Evolutionary conservation across 2,329 filamentous ascomycete species (phyloP).

Genomic region (Exophiala mesophila): DNA sequence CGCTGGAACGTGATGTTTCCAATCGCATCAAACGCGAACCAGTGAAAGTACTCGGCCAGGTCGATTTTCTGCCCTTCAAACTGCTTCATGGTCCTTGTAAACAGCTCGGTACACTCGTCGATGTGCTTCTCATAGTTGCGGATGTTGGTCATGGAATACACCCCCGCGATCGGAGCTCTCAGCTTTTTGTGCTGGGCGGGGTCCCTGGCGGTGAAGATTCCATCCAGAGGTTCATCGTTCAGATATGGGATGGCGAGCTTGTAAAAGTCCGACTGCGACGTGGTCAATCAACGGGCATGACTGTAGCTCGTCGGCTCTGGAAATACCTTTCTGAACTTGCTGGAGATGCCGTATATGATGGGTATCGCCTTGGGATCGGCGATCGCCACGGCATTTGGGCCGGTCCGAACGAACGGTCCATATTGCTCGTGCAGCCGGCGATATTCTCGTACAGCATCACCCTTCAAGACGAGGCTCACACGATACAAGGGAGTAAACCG

Average conservation of each 20-base stretch:
- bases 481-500: constrained; percentile 69
- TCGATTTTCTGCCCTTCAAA: constrained; percentile 18
- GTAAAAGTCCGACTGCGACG: constrained; percentile 66
- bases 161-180: constrained; percentile 36
- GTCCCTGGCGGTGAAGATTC: constrained; percentile 7
- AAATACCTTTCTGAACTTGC: constrained; percentile 68
- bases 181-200: constrained; percentile 5
- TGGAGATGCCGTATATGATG: constrained; percentile 33
- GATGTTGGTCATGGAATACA: constrained; percentile 46
- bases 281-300: constrained; percentile 1
- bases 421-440: constrained; percentile 12
- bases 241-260: constrained; percentile 58
- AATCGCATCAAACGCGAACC: constrained; percentile 32
- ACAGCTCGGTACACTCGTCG: constrained; percentile 28
- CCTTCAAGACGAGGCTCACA: constrained; percentile 36
- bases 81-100: constrained; percentile 3
- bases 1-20: constrained; percentile 33
- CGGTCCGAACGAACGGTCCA: constrained; percentile 13
- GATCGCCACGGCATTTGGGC: constrained; percentile 16
- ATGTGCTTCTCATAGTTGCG: constrained; percentile 46
- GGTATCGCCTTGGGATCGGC: constrained; percentile 8
- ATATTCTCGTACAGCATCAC: constrained; percentile 5
- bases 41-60: constrained; percentile 38
- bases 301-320: background rate
- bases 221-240: constrained; percentile 7